Percentiles rank a stretch among this genome's conserved stretches.
Conservation (phyloP, 2,329 filamentous ascomycete genomes). For the Curvularia sp. region DNA sequence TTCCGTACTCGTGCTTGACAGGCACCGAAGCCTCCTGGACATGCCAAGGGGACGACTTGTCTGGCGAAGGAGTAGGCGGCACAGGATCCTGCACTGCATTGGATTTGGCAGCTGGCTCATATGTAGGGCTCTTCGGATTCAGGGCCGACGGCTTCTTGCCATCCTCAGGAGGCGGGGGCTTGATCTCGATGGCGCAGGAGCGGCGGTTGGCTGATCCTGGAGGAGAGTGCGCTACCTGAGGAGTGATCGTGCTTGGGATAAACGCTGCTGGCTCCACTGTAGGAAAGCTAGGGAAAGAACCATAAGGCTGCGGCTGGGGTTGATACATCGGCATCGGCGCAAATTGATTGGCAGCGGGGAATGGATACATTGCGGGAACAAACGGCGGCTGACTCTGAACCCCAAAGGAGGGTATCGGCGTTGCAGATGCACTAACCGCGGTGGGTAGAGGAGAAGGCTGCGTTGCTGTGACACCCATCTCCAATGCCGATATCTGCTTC, state of each 20-base stretch:
- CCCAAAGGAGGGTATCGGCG: conserved; percentile 27
- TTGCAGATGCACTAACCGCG: conserved; percentile 16
- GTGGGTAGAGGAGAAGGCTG: conserved; percentile 21
- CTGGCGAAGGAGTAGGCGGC: conserved; percentile 45
- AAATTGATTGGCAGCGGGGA: conserved; percentile 31
- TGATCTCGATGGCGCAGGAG: conserved; percentile 52
- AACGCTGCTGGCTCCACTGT: conserved; percentile 33
- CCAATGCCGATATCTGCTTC: conserved; percentile 42
- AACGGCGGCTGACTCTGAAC: conserved; percentile 37
- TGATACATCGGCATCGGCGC: conserved; percentile 40
- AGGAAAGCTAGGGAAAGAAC: conserved; percentile 26
- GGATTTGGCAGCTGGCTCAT: conserved; percentile 42
- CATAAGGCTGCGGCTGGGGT: conserved; percentile 27
- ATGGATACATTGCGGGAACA: conserved; percentile 35
- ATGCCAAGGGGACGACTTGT: conserved; percentile 40
- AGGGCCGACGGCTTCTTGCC: conserved; percentile 40
- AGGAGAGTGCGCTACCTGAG: conserved; percentile 31
- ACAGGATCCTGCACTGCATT: conserved; percentile 20
- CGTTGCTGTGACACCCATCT: conserved; percentile 24
- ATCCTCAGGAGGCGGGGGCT: conserved; percentile 44
- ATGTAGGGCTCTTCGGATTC: conserved; percentile 52
- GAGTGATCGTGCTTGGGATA: conserved; percentile 24
- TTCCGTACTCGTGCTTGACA: conserved; percentile 24
- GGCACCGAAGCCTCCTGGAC: conserved; percentile 26
- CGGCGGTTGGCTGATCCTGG: conserved; percentile 47